Conservation (phyloP, 2,329 filamentous ascomycete genomes). For the Chaetoscypha palmicola region DNA sequence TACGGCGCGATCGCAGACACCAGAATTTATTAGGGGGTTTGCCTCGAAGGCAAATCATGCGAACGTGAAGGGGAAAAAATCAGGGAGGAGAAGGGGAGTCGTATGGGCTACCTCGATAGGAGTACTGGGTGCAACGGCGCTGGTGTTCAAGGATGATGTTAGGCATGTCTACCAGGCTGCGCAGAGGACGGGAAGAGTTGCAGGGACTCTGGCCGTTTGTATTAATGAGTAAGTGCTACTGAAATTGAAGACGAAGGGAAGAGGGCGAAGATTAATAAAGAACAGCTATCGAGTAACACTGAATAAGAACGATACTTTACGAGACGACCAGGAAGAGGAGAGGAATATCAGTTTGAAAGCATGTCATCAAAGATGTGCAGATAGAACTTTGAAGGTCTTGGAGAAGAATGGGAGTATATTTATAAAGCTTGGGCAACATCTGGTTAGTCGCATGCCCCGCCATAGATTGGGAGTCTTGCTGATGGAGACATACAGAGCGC, state of each 20-base stretch:
- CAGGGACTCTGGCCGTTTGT: constrained; percentile 65
- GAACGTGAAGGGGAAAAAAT: constrained; percentile 4
- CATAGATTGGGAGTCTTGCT: constrained; percentile 21
- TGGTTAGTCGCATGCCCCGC: constrained; percentile 42
- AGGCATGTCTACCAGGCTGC: constrained; percentile 69
- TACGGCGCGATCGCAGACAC: constrained; percentile 11
- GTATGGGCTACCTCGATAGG: constrained; percentile 21
- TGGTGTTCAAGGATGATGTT: constrained; percentile 60
- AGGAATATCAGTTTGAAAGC: constrained; percentile 63
- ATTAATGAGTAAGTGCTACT: constrained; percentile 70
- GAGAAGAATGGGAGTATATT: constrained; percentile 98
- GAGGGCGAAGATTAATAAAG: constrained; percentile 1
- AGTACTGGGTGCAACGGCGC: constrained; percentile 21
- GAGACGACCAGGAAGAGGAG: constrained; percentile 52
- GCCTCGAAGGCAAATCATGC: constrained; percentile 9
- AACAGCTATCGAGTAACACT: constrained; percentile 79
- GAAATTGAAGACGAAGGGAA: neutral
- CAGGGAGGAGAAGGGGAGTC: constrained; percentile 14
- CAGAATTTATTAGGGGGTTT: constrained; percentile 9
- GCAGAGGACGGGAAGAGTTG: constrained; percentile 73
- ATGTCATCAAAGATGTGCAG: constrained; percentile 89
- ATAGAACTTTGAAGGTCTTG: constrained; percentile 75
- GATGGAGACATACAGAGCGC: constrained; percentile 57
- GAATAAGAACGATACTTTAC: constrained; percentile 53
- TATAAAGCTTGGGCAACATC: constrained; percentile 93